These are phyloP conservation scores for Penicillium freii DNA, from an alignment of 2,329 filamentous ascomycete genomes.

Conservation along the genomic window DNA sequence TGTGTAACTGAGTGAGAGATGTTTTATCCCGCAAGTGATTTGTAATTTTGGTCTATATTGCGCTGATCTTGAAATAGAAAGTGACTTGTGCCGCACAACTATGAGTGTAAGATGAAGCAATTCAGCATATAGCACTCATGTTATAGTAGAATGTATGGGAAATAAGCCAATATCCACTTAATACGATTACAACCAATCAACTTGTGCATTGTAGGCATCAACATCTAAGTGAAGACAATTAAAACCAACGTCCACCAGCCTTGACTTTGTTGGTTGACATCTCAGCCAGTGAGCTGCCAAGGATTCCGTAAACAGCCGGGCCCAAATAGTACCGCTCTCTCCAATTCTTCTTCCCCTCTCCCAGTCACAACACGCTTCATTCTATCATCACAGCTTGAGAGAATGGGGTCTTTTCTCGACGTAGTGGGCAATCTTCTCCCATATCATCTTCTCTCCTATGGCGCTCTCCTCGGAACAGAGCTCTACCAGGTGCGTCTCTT, in stretches of 20 bases:
- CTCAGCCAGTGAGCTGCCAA: conserved; percentile 1
- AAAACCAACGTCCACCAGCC: too few relatives aligned
- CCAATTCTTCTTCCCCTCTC: not conserved
- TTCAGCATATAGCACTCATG: too few relatives aligned
- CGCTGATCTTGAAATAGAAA: not conserved
- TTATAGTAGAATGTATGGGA: not conserved
- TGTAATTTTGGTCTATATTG: not conserved
- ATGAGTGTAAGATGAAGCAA: not conserved
- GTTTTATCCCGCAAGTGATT: not conserved
- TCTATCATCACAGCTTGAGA: not conserved
- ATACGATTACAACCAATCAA: not conserved
- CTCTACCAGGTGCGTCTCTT: conserved; percentile 32
- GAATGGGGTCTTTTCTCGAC: conserved; percentile 16
- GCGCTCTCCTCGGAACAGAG: conserved; percentile 41
- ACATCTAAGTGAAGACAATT: not conserved
- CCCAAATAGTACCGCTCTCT: not conserved
- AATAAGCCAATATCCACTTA: not conserved
- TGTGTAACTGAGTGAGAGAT: conserved; percentile 4
- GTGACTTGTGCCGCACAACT: too few relatives aligned
- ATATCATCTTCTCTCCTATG: conserved; percentile 41
- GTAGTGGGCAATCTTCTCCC: conserved; percentile 25
- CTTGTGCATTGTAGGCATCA: too few relatives aligned
- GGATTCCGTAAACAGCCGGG: not conserved
- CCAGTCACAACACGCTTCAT: not conserved
- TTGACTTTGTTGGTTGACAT: not conserved